phyloP scores from a whole-genome alignment of 2,329 filamentous ascomycete genomes.

The Paracorniculantispora psalliotae region DNA sequence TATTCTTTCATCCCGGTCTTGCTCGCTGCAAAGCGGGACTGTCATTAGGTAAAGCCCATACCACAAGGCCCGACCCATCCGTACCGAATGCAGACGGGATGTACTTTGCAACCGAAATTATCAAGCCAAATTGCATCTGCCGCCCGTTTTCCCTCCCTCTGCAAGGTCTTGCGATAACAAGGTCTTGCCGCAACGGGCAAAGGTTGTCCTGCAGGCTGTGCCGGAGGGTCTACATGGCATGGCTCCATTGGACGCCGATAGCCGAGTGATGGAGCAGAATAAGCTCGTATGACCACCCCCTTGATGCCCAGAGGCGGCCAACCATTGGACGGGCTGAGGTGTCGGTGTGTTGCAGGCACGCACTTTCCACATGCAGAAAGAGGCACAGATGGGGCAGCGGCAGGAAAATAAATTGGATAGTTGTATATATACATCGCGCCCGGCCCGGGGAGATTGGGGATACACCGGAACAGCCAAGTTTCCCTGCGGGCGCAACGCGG shows the following conservation, averaged over 20 bases:
- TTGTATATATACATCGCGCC: not conserved
- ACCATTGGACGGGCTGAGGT: not conserved
- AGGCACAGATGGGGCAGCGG: not conserved
- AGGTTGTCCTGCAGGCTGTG: not conserved
- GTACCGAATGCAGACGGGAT: not conserved
- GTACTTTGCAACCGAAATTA: not conserved
- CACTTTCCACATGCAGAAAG: not conserved
- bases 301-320: not conserved
- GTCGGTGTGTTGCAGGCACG: constrained; percentile 2
- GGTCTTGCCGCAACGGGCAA: constrained; percentile 2
- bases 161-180: not conserved
- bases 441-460: not conserved
- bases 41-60: not conserved
- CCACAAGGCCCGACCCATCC: not conserved
- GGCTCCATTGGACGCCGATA: constrained; percentile 8
- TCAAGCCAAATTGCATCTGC: not conserved
- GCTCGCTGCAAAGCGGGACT: not conserved
- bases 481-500: not conserved
- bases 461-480: not conserved
- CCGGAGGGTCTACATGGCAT: not conserved
- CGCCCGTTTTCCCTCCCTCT: not conserved
- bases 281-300: constrained; percentile 10
- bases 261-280: constrained; percentile 10
- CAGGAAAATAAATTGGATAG: not conserved
- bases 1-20: not conserved